Base-by-base conservation (phyloP, 1,284 basidiomycete species). In the Marasmius fiardii region DNA sequence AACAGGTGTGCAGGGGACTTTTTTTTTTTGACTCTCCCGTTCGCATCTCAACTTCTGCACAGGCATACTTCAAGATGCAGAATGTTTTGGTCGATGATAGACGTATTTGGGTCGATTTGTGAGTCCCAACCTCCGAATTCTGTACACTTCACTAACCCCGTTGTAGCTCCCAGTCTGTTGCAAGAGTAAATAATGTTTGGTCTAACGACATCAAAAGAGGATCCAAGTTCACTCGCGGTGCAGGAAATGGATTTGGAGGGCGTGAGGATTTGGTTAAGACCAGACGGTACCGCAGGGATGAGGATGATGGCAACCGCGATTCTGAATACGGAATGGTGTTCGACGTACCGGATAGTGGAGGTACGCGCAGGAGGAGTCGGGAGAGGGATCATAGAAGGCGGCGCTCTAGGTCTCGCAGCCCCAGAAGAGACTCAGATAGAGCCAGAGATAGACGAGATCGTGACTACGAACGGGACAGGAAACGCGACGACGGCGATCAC, bases 31-130 rank as follows among this genome's bases (percentile, higher is more conserved):
- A n/a, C 47, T 16, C 28, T 35, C 23, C 28, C 11, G 31, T 28
- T 26, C 12, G 10, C 12, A 41, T 34, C 49, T 39, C 41, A 26
- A 41, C 55, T 63, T 21, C n/a, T 34, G 8, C 53, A 7, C 60
- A 93, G 87, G 96, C 94, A 14, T 99, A 99, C 72, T 95, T 98
- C 77, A 99, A 98, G 72, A 99, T 99, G 96, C 96, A 99, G 71
- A 98, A 98, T 66, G 96, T 99, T 0, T 77, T 99, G 7, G 92
- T 99, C n/a, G 96, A 99, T 69, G 97, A 99, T 71, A 83, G 95
- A 16, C 84, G 97, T 20, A 99, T 99, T 68, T 98, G 96, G 92
- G 96, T 99, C 60, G 95, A 98, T 73, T 98, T 98, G 88, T 90
- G 61, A 61, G 84, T 75, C 56, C 37, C 24, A 50, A 33, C 50